Evolutionary conservation across 148 eudicot species (phyloP), one percentile per base, ranked within the genome.

Genomic region (Camellia granthamiana): DNA sequence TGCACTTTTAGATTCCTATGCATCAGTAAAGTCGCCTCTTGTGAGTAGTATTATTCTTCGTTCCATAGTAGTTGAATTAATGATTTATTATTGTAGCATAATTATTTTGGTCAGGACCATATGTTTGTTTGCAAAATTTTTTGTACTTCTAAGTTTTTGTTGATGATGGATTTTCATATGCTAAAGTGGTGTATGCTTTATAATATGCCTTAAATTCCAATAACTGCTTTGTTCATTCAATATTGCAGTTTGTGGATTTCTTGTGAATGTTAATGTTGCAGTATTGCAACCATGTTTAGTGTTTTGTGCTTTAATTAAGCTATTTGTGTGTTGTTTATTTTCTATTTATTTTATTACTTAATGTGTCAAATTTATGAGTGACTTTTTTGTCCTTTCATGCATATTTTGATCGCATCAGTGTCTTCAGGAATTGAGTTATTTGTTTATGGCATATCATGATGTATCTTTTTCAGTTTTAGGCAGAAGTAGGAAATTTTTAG

Each of bases 1-100:
- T 83, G 89, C 90, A 64, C 73, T 85, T 79, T 84, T 96, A 76
- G 89, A 94, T 86, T 88, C 94, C 42, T 88, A 84, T 85, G 86
- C 97, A 60, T 78, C 91, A 75, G 88, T 96, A 72, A 92, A 89
- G 77, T 92, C 99, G 77, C 97, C 91, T 83, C 93, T 96, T 89
- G 99, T 96, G 85, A 90, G 98, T 91, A 58, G 60, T 47, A 16
- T 64, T 8, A 51, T 77, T 52, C 46, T 15, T 49, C 11, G 38
- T 76, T 72, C 74, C 13, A 66, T 69, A 69, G 46, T n/a, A 52
- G 71, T 62, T 64, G 79, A 47, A 30, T 63, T 1, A 30, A 5
- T 19, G 15, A 7, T 64, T 46, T 3, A 4, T 47, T 46, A 14
- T 49, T 12, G 60, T 64, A 63, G 18, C 79, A 64, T 77, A 14